Evolutionary conservation across 2,329 filamentous ascomycete species (phyloP), one percentile per base, ranked within the genome.

Genomic region (Phialophora macrospora): DNA sequence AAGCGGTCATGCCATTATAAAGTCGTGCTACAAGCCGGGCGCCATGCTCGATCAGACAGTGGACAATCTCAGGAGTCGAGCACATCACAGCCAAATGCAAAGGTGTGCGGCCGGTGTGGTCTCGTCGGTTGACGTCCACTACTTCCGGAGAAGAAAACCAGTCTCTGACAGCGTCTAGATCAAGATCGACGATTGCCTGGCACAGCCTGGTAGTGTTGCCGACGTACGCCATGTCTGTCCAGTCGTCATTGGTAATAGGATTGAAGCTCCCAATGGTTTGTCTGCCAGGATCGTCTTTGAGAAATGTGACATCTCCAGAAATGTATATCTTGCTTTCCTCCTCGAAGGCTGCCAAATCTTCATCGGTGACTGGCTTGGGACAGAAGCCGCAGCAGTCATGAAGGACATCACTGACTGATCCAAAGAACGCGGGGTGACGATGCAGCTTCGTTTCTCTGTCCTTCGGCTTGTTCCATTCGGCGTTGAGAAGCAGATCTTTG

Each of bases 221-320:
- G 41, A 96, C 84, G 70, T 96, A 96, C 0, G 92, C 91, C 91
- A 96, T 95, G 70, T 93, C 90, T 0, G 92, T 95, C 91, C 92
- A 96, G 73, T 95, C 91, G 58, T 91, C 84, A 49, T 92, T 88
- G 0, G 90, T 93, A 44, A 94, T 82, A 0, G 92, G 92, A 72
- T 95, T 90, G 79, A 96, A 96, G 49, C 83, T 87, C 28, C 87
- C 87, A 70, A 89, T 88, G 44, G 83, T 79, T 77, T 95, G 92
- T 62, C 92, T 84, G 20, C 92, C 92, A 1, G 92, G 91, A 71
- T 96, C 86, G 72, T 96, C 91, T 68, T 88, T 89, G 71, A 95
- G 81, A 76, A 96, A 96, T 0, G 82, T 81, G 9, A 95, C 82
- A 24, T 85, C 82, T 8, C 92, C 92, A 2, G 88, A 90, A 24